phyloP scores from a whole-genome alignment of 2,329 filamentous ascomycete genomes.

The Botryotinia narcissicola region DNA sequence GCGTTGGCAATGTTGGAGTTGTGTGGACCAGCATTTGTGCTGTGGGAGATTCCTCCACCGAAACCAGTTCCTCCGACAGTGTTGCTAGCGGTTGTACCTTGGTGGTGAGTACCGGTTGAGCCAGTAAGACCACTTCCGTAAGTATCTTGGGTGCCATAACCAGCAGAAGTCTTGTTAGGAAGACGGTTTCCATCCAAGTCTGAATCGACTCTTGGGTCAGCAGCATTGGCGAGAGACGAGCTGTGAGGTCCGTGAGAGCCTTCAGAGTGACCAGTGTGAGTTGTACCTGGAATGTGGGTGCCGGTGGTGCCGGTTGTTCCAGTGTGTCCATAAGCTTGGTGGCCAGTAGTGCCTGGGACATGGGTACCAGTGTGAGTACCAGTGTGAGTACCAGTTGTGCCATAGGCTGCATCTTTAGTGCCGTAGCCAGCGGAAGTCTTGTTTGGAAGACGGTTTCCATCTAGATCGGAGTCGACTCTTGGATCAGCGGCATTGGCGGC shows the following conservation, averaged over 20 bases:
- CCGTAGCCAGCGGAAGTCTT: not conserved
- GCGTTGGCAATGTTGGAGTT: slow-evolving; percentile 44
- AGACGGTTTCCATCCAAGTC: slow-evolving; percentile 41
- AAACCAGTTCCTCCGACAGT: slow-evolving; percentile 21
- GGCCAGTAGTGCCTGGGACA: not conserved
- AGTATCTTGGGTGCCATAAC: slow-evolving; percentile 17
- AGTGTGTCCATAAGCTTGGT: not conserved
- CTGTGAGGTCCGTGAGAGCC: slow-evolving; percentile 4
- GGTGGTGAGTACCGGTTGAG: slow-evolving; percentile 13
- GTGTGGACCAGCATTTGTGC: slow-evolving; percentile 42
- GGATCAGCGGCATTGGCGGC: slow-evolving; percentile 43
- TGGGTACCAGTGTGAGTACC: not conserved
- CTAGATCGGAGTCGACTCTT: slow-evolving; percentile 42
- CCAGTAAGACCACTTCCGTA: slow-evolving; percentile 11
- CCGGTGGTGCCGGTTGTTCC: slow-evolving; percentile 21
- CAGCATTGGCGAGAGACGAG: slow-evolving; percentile 39
- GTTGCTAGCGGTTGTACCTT: slow-evolving; percentile 15
- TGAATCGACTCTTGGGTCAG: slow-evolving; percentile 52
- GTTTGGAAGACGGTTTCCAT: slow-evolving; percentile 43
- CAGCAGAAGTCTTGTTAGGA: slow-evolving; percentile 11
- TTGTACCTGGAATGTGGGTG: slow-evolving; percentile 2
- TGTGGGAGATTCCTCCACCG: slow-evolving; percentile 31
- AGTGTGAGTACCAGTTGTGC: slow-evolving; percentile 28
- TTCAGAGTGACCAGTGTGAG: slow-evolving; percentile 12
- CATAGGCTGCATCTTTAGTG: not conserved